Conservation (phyloP, 129 eudicot species). For the Tanacetum coccineum region DNA sequence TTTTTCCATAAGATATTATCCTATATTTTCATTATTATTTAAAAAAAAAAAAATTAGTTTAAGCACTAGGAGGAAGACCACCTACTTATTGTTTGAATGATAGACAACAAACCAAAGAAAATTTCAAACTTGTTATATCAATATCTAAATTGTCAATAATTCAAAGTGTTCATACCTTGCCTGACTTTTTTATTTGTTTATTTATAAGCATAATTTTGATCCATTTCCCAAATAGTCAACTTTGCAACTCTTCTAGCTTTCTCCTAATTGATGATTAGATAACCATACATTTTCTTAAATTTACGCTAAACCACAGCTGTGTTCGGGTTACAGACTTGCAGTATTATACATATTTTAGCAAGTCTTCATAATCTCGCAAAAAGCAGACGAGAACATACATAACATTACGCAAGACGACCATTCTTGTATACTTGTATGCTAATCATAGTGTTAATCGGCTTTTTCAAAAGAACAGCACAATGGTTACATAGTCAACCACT, state of each 20-base stretch:
- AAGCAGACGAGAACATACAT: too few relatives aligned
- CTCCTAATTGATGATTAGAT: background rate
- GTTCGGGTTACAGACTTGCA: too few relatives aligned
- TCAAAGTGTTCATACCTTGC: slow-evolving; percentile 39
- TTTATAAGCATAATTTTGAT: background rate
- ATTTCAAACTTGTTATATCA: slow-evolving; percentile 29
- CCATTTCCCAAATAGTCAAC: slow-evolving; percentile 18
- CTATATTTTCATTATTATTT: slow-evolving; percentile 13
- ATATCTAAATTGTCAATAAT: slow-evolving; percentile 27
- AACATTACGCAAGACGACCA: too few relatives aligned
- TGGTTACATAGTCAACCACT: slow-evolving; percentile 9
- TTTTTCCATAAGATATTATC: slow-evolving; percentile 3
- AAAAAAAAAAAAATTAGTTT: background rate
- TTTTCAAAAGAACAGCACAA: background rate
- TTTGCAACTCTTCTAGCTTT: slow-evolving; percentile 18
- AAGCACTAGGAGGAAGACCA: slow-evolving; percentile 15
- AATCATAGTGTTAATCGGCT: slow-evolving; percentile 13
- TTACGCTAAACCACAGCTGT: too few relatives aligned
- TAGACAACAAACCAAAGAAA: slow-evolving; percentile 15
- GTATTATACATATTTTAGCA: too few relatives aligned
- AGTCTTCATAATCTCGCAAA: too few relatives aligned
- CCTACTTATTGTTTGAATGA: slow-evolving; percentile 21
- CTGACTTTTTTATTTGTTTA: slow-evolving; percentile 1
- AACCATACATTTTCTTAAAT: too few relatives aligned
- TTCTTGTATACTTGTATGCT: too few relatives aligned